Evolutionary conservation across 805 yeast genomes (phyloP).

Genomic region (Saccharomycopsis javanensis): DNA sequence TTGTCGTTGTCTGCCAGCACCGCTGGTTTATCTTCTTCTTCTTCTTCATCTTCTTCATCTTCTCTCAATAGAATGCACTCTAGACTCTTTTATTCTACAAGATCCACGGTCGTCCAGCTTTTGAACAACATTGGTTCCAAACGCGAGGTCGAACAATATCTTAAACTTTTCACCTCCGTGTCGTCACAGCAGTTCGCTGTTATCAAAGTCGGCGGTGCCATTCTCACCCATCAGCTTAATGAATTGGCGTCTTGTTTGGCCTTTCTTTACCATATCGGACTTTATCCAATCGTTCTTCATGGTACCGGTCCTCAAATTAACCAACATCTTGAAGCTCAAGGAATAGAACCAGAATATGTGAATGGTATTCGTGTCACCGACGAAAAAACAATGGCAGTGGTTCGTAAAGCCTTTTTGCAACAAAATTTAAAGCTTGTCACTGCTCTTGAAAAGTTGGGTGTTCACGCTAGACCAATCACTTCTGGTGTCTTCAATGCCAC

Average conservation of each 20-base stretch:
- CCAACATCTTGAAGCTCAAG: conserved; percentile 83
- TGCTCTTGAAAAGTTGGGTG: conserved; percentile 93
- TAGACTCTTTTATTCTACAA: conserved; percentile 42
- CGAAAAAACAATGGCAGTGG: conserved; percentile 90
- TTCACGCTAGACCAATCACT: conserved; percentile 96
- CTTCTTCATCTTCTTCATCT: background rate
- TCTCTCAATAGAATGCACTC: background rate
- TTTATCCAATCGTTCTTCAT: conserved; percentile 92
- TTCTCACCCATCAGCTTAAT: conserved; percentile 86
- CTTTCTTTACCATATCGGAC: conserved; percentile 92
- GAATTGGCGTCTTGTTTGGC: conserved; percentile 94
- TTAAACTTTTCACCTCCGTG: conserved; percentile 93
- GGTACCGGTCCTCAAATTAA: conserved; percentile 99
- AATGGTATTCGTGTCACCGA: conserved; percentile 97
- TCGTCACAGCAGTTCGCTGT: conserved; percentile 96
- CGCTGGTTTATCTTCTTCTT: background rate
- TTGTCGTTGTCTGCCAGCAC: background rate
- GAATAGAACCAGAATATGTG: conserved; percentile 89
- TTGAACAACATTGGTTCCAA: conserved; percentile 94
- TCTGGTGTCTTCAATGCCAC: conserved; percentile 95
- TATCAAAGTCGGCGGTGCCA: conserved; percentile 98
- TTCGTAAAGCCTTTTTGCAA: conserved; percentile 88
- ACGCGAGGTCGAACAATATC: conserved; percentile 95
- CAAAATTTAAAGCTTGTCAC: conserved; percentile 92
- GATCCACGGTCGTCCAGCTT: conserved; percentile 92